These are phyloP conservation scores for Hygrophoropsis aurantiaca DNA, from an alignment of 768 basidiomycete species.

Conservation along the genomic window DNA sequence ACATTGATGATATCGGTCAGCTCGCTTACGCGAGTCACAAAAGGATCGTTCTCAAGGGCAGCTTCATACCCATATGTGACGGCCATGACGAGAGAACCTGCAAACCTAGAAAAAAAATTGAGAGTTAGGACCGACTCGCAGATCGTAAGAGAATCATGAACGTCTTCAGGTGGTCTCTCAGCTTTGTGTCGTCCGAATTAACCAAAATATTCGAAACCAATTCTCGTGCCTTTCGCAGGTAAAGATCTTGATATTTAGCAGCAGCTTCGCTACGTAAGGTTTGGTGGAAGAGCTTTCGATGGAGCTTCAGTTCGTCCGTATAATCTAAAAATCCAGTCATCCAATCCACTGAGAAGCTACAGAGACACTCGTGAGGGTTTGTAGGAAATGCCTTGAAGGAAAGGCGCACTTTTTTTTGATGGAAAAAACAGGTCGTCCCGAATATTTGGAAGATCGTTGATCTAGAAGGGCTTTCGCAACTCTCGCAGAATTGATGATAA, in stretches of 20 bases:
- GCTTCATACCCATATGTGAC: constrained; percentile 6
- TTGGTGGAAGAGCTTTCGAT: constrained; percentile 13
- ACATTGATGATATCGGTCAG: background rate
- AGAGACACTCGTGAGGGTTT: no score
- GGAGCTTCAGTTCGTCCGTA: constrained; percentile 13
- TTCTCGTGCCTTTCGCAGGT: background rate
- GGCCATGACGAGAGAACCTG: background rate
- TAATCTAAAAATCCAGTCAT: constrained; percentile 9
- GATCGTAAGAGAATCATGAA: background rate
- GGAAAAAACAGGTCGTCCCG: constrained; percentile 20
- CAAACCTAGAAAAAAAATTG: background rate
- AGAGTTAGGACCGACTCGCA: background rate
- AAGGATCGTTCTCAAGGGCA: constrained; percentile 4
- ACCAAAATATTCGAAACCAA: constrained; percentile 3
- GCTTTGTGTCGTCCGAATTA: background rate
- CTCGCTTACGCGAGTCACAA: background rate
- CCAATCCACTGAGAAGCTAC: constrained; percentile 10
- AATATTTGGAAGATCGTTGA: constrained; percentile 29
- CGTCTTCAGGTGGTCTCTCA: constrained; percentile 1
- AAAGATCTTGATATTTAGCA: constrained; percentile 2
- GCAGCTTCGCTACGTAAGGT: constrained; percentile 7
- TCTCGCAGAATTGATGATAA: constrained; percentile 25
- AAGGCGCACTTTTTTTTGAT: background rate
- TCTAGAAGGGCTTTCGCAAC: constrained; percentile 27
- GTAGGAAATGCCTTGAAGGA: no score